A percentile compares a stretch with the other conserved stretches of the same genome.
Evolutionary conservation across 2,329 filamentous ascomycete species (phyloP).

Genomic region (Monilinia laxa): DNA sequence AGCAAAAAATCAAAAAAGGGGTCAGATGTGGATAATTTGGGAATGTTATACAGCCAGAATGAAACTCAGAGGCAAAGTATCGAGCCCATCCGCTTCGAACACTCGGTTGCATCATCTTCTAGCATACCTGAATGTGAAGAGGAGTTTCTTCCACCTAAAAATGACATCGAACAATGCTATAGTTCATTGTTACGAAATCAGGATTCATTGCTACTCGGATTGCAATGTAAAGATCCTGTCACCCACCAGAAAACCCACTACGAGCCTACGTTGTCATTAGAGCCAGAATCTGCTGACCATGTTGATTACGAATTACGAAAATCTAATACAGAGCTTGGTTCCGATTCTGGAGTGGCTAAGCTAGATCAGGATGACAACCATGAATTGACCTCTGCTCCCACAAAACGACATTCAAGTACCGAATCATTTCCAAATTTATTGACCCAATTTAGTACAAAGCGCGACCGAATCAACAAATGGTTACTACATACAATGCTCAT

Average conservation of each 20-base stretch:
- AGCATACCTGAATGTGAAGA: background rate
- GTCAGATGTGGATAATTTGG: background rate
- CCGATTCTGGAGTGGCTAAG: slow-evolving; percentile 27
- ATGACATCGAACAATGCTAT: background rate
- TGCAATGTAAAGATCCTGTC: background rate
- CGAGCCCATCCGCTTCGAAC: background rate
- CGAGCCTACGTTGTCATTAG: background rate
- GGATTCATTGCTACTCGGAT: background rate
- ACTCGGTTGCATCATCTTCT: background rate
- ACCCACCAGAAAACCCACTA: background rate
- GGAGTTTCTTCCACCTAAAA: background rate
- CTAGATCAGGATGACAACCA: background rate
- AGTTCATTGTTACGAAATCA: background rate
- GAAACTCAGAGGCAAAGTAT: background rate
- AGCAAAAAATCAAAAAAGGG: background rate
- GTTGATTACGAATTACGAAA: background rate
- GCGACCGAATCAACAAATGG: slow-evolving; percentile 35
- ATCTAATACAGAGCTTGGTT: background rate
- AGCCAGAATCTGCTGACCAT: background rate
- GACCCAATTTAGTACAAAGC: slow-evolving; percentile 30
- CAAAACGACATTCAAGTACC: slow-evolving; percentile 17
- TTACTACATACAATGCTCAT: slow-evolving; percentile 27
- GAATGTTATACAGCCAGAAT: background rate
- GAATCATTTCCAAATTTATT: slow-evolving; percentile 28
- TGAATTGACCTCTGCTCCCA: background rate